Percentiles rank a stretch among this genome's conserved stretches.
Conservation (phyloP, 192 early-diverging fungal genomes). For the Linnemannia exigua region DNA sequence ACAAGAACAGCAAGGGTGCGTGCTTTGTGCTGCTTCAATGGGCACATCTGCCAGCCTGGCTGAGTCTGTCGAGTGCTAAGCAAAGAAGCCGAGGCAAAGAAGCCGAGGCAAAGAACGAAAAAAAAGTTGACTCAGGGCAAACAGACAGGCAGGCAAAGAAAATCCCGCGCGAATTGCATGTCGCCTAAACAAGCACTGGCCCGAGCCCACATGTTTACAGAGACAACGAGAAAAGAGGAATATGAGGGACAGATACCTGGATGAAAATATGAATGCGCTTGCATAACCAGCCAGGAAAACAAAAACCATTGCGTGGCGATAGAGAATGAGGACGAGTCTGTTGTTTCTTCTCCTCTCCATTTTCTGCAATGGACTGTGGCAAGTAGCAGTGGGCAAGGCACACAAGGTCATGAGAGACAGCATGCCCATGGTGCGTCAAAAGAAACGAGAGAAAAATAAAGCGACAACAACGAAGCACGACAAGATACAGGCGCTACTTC, state of each 20-base stretch:
- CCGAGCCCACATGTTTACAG: conserved; percentile 9
- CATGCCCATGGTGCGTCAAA: no score
- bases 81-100: no score
- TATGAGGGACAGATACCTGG: neutral
- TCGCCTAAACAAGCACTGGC: neutral
- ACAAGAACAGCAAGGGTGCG: neutral
- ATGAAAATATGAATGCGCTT: neutral
- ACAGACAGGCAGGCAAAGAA: neutral
- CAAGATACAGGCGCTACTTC: neutral
- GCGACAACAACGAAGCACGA: neutral
- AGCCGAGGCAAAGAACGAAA: no score
- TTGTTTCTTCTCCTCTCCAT: no score
- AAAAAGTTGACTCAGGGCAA: conserved; percentile 5
- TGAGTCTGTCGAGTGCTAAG: neutral
- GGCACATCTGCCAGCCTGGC: neutral
- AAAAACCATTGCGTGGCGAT: no score
- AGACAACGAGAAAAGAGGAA: neutral
- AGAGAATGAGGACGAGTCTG: no score
- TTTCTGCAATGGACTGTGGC: no score
- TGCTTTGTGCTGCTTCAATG: neutral
- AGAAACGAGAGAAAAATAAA: neutral
- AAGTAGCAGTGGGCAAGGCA: no score
- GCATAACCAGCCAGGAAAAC: no score
- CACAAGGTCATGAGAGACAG: neutral
- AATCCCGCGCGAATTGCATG: neutral